These are phyloP conservation scores for Xenosphaeropsis pyriputrescens DNA, from an alignment of 2,329 filamentous ascomycete genomes.

Conservation along the genomic window DNA sequence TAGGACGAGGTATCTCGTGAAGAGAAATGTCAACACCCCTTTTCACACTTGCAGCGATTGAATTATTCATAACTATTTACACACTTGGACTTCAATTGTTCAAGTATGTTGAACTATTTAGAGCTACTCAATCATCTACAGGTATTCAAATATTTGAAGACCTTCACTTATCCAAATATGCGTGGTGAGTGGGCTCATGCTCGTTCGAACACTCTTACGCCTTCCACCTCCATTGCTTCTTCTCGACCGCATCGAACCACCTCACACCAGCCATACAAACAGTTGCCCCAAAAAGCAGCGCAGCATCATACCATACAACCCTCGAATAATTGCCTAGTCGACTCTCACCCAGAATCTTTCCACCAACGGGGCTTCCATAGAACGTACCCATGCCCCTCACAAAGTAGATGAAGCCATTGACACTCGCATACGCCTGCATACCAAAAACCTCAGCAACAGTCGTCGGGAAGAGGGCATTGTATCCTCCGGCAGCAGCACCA, in stretches of 20 bases:
- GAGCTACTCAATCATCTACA: no score
- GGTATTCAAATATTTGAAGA: no score
- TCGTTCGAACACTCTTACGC: no score
- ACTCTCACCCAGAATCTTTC: constrained; percentile 22
- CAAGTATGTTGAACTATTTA: no score
- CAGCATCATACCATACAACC: constrained; percentile 26
- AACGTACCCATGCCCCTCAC: constrained; percentile 26
- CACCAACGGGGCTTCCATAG: constrained; percentile 28
- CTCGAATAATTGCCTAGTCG: constrained; percentile 20
- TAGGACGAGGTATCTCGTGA: no score
- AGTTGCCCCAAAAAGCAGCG: constrained; percentile 22
- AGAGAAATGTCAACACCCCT: no score
- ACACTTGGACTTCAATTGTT: no score
- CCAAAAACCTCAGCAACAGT: constrained; percentile 32
- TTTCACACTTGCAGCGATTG: no score
- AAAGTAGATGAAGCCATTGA: constrained; percentile 31
- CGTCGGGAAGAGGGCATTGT: constrained; percentile 29
- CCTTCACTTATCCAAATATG: no score
- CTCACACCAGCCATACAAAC: constrained; percentile 26
- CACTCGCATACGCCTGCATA: constrained; percentile 28
- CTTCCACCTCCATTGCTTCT: constrained; percentile 24
- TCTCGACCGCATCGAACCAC: constrained; percentile 21
- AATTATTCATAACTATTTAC: no score
- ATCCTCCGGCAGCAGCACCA: constrained; percentile 26
- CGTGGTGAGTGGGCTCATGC: no score